Conservation (phyloP, 2,329 filamentous ascomycete species). For the Fusarium sp. region DNA sequence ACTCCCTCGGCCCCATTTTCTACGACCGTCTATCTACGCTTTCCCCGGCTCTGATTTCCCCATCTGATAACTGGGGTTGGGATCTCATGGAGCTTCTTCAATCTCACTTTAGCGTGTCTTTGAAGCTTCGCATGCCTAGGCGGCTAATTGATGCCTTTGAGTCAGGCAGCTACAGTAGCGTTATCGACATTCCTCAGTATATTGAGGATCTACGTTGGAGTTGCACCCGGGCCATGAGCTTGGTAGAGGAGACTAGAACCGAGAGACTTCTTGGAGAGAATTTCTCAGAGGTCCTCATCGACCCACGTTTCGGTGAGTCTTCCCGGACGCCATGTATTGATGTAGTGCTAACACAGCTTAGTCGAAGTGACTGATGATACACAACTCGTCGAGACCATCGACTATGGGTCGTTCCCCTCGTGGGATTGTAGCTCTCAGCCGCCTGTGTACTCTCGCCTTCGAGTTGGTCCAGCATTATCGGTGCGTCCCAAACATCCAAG, state of each 20-base stretch:
- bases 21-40: constrained; percentile 67
- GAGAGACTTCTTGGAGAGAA: constrained; percentile 56
- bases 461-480: constrained; percentile 64
- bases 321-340: fast-evolving
- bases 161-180: constrained; percentile 62
- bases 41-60: constrained; percentile 55
- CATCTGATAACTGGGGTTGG: constrained; percentile 47
- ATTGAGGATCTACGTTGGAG: constrained; percentile 59
- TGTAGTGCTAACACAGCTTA: constrained; percentile 41
- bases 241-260: constrained; percentile 63
- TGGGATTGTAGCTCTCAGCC: constrained; percentile 54
- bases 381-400: constrained; percentile 57
- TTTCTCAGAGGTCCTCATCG: constrained; percentile 55
- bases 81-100: constrained; percentile 56
- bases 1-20: constrained; percentile 65
- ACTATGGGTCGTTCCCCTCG: constrained; percentile 65
- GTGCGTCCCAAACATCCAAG: constrained; percentile 49
- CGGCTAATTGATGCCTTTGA: constrained; percentile 61
- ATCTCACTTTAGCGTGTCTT: constrained; percentile 59
- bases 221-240: constrained; percentile 64
- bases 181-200: constrained; percentile 60
- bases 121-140: constrained; percentile 59
- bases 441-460: constrained; percentile 58
- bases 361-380: constrained; percentile 56
- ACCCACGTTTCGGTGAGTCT: constrained; percentile 60